phyloP scores from a whole-genome alignment of 768 basidiomycete species.

The Psilocybe tampanensis region DNA sequence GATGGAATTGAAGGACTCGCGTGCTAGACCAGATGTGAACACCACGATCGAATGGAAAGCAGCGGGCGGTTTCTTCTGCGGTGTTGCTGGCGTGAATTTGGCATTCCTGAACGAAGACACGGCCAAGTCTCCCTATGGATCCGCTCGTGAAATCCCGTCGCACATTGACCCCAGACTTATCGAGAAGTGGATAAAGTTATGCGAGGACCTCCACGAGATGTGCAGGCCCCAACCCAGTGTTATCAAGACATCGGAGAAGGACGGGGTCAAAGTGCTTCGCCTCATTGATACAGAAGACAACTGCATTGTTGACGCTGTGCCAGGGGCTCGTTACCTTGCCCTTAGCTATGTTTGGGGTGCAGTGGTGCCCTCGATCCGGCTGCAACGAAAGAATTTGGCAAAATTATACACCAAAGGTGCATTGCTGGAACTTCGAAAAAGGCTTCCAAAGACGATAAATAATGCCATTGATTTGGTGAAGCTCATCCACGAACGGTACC shows the following conservation, averaged over 20 bases:
- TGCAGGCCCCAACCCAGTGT: not conserved
- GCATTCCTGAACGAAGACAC: slow-evolving; percentile 5
- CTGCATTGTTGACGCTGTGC: not conserved
- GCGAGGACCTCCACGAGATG: not conserved
- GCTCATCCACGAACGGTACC: slow-evolving; percentile 4
- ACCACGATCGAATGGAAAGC: slow-evolving; percentile 1
- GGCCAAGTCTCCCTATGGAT: not conserved
- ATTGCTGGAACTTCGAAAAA: not conserved
- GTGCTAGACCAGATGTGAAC: not conserved
- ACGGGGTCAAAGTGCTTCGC: not conserved
- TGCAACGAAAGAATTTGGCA: not conserved
- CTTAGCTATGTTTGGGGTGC: slow-evolving; percentile 7
- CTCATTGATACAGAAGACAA: not conserved
- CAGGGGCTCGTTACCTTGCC: not conserved
- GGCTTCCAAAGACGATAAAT: not conserved
- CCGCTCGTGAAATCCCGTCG: not conserved
- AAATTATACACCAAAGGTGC: not conserved
- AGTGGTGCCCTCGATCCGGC: not conserved
- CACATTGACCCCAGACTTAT: not conserved
- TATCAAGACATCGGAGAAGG: not conserved
- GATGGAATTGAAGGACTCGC: not conserved
- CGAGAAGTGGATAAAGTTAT: slow-evolving; percentile 2
- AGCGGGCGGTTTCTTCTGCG: not conserved
- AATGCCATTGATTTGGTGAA: slow-evolving; percentile 3
- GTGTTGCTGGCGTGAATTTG: not conserved